phyloP scores from a whole-genome alignment of 108 stramenopile species.

The Skeletonema menzelii region DNA sequence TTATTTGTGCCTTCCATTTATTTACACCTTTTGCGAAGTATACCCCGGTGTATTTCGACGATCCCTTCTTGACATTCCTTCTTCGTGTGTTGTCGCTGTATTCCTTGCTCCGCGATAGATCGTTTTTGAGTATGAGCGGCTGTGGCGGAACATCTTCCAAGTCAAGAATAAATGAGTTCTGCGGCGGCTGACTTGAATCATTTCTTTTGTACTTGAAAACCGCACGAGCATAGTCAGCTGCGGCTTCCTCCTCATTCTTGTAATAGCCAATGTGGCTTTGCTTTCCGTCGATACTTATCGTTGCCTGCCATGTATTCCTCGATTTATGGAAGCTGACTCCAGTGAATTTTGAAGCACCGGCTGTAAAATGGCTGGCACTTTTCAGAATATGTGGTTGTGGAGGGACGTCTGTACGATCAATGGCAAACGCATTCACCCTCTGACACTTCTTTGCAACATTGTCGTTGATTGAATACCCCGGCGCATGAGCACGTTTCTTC shows the following conservation, averaged over 20 bases:
- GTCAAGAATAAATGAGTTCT: background rate
- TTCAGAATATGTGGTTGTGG: background rate
- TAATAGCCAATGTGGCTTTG: background rate
- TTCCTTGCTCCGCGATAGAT: background rate
- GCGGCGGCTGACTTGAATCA: background rate
- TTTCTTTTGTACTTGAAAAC: background rate
- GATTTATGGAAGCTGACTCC: too few relatives aligned
- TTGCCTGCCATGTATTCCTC: too few relatives aligned
- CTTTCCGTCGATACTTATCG: background rate
- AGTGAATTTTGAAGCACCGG: background rate
- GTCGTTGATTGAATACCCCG: background rate
- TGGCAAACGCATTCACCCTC: background rate
- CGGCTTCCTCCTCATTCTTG: background rate
- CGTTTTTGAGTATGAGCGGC: background rate
- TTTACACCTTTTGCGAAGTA: background rate
- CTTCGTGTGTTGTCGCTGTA: background rate
- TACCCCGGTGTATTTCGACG: background rate
- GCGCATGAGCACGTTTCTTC: background rate
- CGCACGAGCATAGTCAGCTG: background rate
- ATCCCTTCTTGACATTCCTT: background rate
- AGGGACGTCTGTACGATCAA: background rate
- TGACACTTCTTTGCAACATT: background rate
- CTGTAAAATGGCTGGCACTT: background rate
- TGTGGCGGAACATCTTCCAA: background rate
- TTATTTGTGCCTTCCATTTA: slow-evolving; percentile 5